Conservation (phyloP, 306 rosid species). For the Pueraria montana region DNA sequence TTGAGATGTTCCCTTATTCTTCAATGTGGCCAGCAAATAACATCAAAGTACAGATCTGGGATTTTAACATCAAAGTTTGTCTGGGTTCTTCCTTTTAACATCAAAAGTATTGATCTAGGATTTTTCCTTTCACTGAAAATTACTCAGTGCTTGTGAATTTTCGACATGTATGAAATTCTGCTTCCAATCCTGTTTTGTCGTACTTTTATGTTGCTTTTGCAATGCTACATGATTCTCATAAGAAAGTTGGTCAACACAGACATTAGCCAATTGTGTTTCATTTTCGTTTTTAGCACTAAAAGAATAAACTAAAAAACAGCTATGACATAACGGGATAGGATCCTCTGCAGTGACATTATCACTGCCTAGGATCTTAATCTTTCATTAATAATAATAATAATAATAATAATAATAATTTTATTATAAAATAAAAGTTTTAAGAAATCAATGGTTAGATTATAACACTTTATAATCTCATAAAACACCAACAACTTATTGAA, state of each 20-base stretch:
- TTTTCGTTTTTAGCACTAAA: neutral
- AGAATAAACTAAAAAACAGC: neutral
- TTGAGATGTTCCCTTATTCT: constrained; percentile 27
- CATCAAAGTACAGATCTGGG: neutral
- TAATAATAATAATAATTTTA: no score
- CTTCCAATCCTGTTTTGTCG: constrained; percentile 1
- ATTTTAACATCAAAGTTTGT: constrained; percentile 3
- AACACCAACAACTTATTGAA: no score
- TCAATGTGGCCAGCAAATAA: constrained; percentile 31
- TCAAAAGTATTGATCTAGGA: neutral
- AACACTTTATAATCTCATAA: no score
- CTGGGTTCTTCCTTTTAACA: neutral
- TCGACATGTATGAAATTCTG: neutral
- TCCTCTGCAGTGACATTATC: no score
- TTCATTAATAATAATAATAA: no score
- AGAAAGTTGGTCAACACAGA: constrained; percentile 23
- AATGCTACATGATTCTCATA: neutral
- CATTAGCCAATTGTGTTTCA: neutral
- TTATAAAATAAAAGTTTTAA: no score
- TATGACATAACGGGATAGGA: neutral
- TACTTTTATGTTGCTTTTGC: constrained; percentile 20
- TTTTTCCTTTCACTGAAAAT: constrained; percentile 19
- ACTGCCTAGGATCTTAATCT: no score
- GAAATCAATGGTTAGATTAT: no score
- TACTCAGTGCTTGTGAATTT: neutral